Evolutionary conservation across 495 filamentous ascomycete genomes (phyloP).

Genomic region (Podospora conica): DNA sequence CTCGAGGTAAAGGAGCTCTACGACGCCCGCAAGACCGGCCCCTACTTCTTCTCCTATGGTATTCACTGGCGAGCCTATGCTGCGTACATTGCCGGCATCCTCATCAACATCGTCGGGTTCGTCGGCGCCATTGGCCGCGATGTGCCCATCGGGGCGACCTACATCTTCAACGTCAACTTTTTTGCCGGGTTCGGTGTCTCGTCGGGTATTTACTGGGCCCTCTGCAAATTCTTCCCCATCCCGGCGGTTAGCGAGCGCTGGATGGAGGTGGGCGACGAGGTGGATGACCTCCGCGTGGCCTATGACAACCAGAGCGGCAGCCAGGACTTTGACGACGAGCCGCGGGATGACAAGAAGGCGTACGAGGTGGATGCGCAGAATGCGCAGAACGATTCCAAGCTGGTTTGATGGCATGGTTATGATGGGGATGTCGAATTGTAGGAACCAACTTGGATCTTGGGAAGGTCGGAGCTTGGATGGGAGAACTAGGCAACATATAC

Average conservation of each 20-base stretch:
- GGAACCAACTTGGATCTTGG: constrained; percentile 4
- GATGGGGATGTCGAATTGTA: neutral
- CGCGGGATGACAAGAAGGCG: constrained; percentile 2
- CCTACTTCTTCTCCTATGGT: constrained; percentile 70
- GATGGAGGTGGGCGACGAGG: constrained; percentile 74
- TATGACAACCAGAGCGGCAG: constrained; percentile 33
- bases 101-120: constrained; percentile 92
- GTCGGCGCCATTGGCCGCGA: constrained; percentile 67
- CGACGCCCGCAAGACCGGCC: constrained; percentile 55
- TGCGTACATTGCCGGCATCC: constrained; percentile 78
- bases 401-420: constrained; percentile 8
- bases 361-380: neutral
- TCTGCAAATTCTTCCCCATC: constrained; percentile 65
- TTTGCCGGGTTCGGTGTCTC: constrained; percentile 78
- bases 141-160: constrained; percentile 70
- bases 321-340: constrained; percentile 13
- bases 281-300: constrained; percentile 45
- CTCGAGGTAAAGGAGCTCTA: constrained; percentile 75
- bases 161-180: constrained; percentile 88
- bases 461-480: neutral
- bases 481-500: neutral
- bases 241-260: constrained; percentile 68
- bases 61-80: constrained; percentile 78
- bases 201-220: constrained; percentile 55
- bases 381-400: neutral